Conservation (phyloP, 2,329 filamentous ascomycete genomes). For the Calonectria pseudoreteaudii region DNA sequence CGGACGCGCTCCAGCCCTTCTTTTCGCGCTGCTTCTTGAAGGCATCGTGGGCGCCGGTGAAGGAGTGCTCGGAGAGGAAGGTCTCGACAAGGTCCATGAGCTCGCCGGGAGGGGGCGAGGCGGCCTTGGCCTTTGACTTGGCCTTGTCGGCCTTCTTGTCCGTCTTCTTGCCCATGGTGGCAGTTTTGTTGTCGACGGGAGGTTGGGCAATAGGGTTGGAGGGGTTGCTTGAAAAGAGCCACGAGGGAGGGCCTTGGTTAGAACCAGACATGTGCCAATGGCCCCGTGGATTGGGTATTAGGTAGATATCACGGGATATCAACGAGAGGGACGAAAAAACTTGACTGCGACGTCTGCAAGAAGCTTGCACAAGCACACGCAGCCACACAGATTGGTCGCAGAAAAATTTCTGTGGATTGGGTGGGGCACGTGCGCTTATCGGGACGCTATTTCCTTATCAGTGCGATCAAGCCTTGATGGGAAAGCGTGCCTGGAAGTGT, state of each 20-base stretch:
- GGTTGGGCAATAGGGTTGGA: conserved; percentile 35
- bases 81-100: conserved; percentile 74
- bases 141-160: conserved; percentile 41
- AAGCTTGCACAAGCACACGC: conserved; percentile 11
- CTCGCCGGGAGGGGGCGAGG: conserved; percentile 62
- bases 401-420: conserved; percentile 43
- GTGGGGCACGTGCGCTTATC: conserved; percentile 40
- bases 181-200: conserved; percentile 26
- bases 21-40: conserved; percentile 73
- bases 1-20: conserved; percentile 58
- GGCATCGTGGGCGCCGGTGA: conserved; percentile 68
- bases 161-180: conserved; percentile 49
- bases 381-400: conserved; percentile 18
- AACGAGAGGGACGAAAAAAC: conserved; percentile 18
- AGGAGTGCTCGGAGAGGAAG: conserved; percentile 76
- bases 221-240: conserved; percentile 58
- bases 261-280: conserved; percentile 49
- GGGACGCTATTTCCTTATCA: conserved; percentile 30
- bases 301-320: not conserved
- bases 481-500: not conserved
- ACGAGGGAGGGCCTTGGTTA: conserved; percentile 50
- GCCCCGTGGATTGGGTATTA: conserved; percentile 14
- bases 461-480: not conserved
- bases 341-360: conserved; percentile 22
- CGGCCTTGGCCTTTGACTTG: conserved; percentile 36